Conservation (phyloP, 257 asterid genomes). For the Solanum corneliomulleri region DNA sequence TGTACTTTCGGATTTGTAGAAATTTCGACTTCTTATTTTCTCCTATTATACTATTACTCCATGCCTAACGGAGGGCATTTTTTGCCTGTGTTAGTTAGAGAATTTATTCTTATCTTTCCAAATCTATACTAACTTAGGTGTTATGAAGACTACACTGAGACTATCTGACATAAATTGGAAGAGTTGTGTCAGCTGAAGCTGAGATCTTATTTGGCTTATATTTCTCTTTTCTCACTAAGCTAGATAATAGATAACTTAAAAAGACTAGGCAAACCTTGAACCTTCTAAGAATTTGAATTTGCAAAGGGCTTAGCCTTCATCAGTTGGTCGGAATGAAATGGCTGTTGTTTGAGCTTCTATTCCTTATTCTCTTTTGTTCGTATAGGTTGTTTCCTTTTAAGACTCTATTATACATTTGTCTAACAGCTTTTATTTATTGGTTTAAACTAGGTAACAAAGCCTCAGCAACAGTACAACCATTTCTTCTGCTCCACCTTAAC, state of each 20-base stretch:
- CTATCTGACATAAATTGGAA: background rate
- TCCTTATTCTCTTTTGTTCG: background rate
- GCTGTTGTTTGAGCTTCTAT: background rate
- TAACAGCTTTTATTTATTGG: background rate
- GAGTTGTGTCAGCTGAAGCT: background rate
- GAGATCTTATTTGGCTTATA: background rate
- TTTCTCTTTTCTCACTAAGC: background rate
- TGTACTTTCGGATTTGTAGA: background rate
- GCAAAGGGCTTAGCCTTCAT: background rate
- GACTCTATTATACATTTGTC: background rate
- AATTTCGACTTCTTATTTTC: background rate
- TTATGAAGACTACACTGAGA: background rate
- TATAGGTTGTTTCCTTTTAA: background rate
- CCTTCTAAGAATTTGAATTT: background rate
- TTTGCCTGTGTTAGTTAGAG: background rate
- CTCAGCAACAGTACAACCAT: slow-evolving; percentile 78
- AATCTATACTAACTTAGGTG: background rate
- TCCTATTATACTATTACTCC: background rate
- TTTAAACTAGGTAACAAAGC: slow-evolving; percentile 50
- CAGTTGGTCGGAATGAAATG: background rate
- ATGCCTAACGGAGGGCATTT: background rate
- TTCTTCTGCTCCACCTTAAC: slow-evolving; percentile 77
- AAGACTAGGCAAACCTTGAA: background rate
- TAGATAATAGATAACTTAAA: background rate
- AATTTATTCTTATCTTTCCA: background rate